These are phyloP conservation scores for Arbutus unedo DNA, from an alignment of 148 eudicot genomes.

Conservation along the genomic window DNA sequence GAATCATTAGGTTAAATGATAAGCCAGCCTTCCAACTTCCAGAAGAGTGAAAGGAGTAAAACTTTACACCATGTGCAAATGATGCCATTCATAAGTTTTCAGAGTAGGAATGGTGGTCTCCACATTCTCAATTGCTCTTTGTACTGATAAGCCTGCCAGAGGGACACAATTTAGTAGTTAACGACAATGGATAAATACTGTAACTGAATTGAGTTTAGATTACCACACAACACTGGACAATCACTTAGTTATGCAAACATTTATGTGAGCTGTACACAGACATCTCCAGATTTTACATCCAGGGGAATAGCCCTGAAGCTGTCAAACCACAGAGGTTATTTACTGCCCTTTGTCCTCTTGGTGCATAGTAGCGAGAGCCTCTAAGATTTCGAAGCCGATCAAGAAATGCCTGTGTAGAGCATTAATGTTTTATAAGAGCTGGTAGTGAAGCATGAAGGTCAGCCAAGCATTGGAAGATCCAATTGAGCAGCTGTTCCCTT, in stretches of 20 bases:
- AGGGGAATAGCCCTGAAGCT: neutral
- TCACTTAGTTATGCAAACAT: neutral
- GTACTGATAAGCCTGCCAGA: no score
- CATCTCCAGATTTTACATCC: neutral
- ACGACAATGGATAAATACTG: neutral
- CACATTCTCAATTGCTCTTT: no score
- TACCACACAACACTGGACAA: neutral
- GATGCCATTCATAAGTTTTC: neutral
- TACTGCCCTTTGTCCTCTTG: neutral
- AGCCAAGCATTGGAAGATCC: slow-evolving; percentile 87
- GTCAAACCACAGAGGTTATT: neutral
- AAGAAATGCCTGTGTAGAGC: slow-evolving; percentile 3
- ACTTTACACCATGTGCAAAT: neutral
- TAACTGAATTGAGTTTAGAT: neutral
- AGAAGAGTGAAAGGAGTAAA: neutral
- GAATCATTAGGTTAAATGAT: no score
- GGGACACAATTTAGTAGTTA: no score
- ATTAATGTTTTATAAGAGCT: slow-evolving; percentile 71
- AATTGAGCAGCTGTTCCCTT: slow-evolving; percentile 84
- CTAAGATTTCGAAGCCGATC: neutral
- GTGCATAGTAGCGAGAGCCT: neutral
- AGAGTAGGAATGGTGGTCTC: no score
- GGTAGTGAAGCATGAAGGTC: slow-evolving; percentile 85
- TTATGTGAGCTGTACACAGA: slow-evolving; percentile 1
- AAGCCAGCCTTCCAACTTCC: no score